A percentile compares a stretch with the other conserved stretches of the same genome.
These are phyloP conservation scores for Lignosus rhinocerotis DNA, from an alignment of 1,284 basidiomycete genomes.

Conservation along the genomic window DNA sequence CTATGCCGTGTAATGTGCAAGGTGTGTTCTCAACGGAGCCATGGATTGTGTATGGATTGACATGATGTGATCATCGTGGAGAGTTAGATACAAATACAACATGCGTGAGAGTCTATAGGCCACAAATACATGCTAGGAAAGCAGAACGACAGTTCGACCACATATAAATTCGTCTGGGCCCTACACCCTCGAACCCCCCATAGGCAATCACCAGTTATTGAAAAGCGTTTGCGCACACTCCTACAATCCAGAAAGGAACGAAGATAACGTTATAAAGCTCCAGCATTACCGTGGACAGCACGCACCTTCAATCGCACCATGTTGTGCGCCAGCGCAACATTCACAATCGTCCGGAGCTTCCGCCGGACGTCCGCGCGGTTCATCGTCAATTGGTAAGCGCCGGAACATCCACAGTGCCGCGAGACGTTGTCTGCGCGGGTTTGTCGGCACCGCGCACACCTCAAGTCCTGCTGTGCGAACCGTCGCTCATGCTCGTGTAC, in stretches of 20 bases:
- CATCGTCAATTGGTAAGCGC: slow-evolving; percentile 72
- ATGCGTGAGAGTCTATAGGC: slow-evolving; percentile 10
- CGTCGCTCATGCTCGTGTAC: slow-evolving; percentile 72
- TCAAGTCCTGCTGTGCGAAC: slow-evolving; percentile 88
- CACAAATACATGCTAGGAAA: slow-evolving; percentile 10
- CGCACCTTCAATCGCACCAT: slow-evolving; percentile 65
- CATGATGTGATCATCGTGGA: neutral
- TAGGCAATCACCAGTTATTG: slow-evolving; percentile 20
- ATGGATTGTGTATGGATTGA: neutral
- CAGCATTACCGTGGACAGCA: neutral
- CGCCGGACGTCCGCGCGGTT: slow-evolving; percentile 70
- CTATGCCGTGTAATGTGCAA: no score
- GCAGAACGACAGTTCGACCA: neutral
- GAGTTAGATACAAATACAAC: slow-evolving; percentile 15
- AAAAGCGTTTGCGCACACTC: slow-evolving; percentile 36
- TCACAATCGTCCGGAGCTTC: slow-evolving; percentile 77
- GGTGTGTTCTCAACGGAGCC: no score
- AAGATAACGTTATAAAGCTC: neutral
- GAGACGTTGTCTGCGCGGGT: slow-evolving; percentile 87
- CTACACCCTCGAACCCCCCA: neutral
- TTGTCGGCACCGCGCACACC: slow-evolving; percentile 87
- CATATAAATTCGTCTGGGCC: neutral
- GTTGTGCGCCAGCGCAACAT: slow-evolving; percentile 76
- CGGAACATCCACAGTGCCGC: slow-evolving; percentile 87
- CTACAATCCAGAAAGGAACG: slow-evolving; percentile 32